These are phyloP conservation scores for Neoconidiobolus thromboides DNA, from an alignment of 371 early-diverging fungal genomes.

Conservation along the genomic window DNA sequence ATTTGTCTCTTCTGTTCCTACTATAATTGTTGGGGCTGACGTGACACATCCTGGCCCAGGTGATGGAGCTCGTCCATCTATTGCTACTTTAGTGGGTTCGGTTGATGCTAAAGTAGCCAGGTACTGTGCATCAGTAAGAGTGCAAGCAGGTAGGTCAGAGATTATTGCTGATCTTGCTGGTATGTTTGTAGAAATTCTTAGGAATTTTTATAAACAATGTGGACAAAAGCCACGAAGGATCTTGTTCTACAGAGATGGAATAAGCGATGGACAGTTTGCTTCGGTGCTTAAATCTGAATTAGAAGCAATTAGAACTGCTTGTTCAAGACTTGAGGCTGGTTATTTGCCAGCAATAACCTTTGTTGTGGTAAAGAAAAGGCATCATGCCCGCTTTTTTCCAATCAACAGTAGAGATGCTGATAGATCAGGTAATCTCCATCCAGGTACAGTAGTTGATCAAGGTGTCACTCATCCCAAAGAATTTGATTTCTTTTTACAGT, in stretches of 20 bases:
- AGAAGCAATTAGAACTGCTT: slow-evolving; percentile 57
- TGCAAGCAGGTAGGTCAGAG: slow-evolving; percentile 71
- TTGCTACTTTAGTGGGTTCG: slow-evolving; percentile 78
- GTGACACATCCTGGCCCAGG: slow-evolving; percentile 79
- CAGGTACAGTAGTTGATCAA: slow-evolving; percentile 86
- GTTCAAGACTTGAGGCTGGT: slow-evolving; percentile 29
- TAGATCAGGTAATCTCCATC: slow-evolving; percentile 46
- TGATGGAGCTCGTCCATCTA: slow-evolving; percentile 52
- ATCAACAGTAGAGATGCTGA: slow-evolving; percentile 34
- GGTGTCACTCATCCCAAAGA: slow-evolving; percentile 61
- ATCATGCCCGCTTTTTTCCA: slow-evolving; percentile 87
- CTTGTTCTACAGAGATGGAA: slow-evolving; percentile 85
- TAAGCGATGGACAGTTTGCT: slow-evolving; percentile 79
- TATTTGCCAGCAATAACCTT: slow-evolving; percentile 80
- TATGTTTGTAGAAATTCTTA: slow-evolving; percentile 68
- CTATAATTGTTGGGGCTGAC: slow-evolving; percentile 92
- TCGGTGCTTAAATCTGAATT: slow-evolving; percentile 64
- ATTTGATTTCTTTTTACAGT: slow-evolving; percentile 79
- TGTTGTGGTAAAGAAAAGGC: slow-evolving; percentile 89
- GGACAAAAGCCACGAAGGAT: slow-evolving; percentile 67
- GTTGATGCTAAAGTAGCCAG: slow-evolving; percentile 73
- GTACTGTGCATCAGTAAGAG: slow-evolving; percentile 61
- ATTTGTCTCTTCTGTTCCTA: slow-evolving; percentile 49
- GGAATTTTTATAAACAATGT: slow-evolving; percentile 50
- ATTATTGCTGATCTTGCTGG: slow-evolving; percentile 64